Conservation (phyloP, 2,329 filamentous ascomycete species). For the Rutstroemia sydowiana region DNA sequence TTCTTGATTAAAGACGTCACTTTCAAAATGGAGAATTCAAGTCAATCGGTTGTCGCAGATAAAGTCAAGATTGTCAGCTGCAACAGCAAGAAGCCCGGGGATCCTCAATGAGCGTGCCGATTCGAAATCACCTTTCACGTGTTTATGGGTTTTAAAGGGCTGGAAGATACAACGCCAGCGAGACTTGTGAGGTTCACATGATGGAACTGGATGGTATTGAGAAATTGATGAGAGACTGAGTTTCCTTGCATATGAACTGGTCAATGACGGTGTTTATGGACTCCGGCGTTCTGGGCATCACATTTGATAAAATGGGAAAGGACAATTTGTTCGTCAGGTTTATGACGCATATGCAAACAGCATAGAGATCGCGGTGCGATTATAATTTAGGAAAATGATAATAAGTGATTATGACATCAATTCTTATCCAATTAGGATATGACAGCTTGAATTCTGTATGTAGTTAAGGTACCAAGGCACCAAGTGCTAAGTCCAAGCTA, state of each 20-base stretch:
- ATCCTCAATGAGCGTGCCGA: conserved; percentile 33
- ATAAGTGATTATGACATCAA: neutral
- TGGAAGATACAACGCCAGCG: too few relatives aligned
- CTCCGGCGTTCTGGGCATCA: neutral
- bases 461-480: neutral
- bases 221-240: too few relatives aligned
- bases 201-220: too few relatives aligned
- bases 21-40: conserved; percentile 87
- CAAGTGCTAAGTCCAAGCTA: neutral
- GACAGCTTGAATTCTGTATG: neutral
- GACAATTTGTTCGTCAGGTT: neutral
- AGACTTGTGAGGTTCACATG: too few relatives aligned
- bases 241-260: neutral
- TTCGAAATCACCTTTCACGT: neutral
- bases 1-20: conserved; percentile 97
- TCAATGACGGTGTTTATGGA: neutral
- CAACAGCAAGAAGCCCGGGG: conserved; percentile 75
- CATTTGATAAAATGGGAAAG: neutral
- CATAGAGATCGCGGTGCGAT: neutral
- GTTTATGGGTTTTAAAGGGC: neutral
- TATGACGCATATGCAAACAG: neutral
- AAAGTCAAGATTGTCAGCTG: conserved; percentile 98
- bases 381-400: neutral
- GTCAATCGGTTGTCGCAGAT: conserved; percentile 68
- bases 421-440: neutral